phyloP scores from a whole-genome alignment of 805 yeast species.

The Starmerella khaoyaiensis region DNA sequence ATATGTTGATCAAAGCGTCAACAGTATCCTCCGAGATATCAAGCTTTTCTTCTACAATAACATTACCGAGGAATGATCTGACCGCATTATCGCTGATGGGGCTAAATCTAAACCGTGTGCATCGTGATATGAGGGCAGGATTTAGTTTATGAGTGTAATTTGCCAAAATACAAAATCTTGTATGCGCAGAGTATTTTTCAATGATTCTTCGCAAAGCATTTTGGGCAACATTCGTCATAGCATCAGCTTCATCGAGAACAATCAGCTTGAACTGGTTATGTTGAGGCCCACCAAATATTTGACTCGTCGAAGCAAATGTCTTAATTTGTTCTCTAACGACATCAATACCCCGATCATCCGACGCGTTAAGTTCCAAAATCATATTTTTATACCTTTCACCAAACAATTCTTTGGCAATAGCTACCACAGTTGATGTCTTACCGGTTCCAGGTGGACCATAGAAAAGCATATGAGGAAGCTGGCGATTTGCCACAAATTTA shows the following conservation, averaged over 20 bases:
- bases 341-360: conserved; percentile 96
- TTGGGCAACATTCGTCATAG: conserved; percentile 96
- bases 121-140: conserved; percentile 87
- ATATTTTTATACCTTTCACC: conserved; percentile 75
- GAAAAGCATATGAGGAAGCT: conserved; percentile 79
- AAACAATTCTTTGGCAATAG: conserved; percentile 74
- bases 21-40: conserved; percentile 47
- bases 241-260: conserved; percentile 92
- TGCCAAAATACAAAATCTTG: conserved; percentile 91
- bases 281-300: conserved; percentile 44
- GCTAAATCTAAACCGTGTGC: conserved; percentile 86
- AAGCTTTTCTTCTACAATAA: conserved; percentile 55
- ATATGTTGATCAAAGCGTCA: conserved; percentile 50
- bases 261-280: conserved; percentile 73
- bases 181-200: conserved; percentile 85
- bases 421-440: conserved; percentile 77
- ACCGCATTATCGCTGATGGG: conserved; percentile 65
- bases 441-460: conserved; percentile 97
- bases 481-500: conserved; percentile 69
- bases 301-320: conserved; percentile 90
- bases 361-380: conserved; percentile 92
- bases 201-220: conserved; percentile 87
- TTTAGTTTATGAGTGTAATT: conserved; percentile 91
- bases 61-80: conserved; percentile 50
- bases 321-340: conserved; percentile 95